These are phyloP conservation scores for Arthromyces matolae DNA, from an alignment of 768 basidiomycete genomes.

Conservation along the genomic window DNA sequence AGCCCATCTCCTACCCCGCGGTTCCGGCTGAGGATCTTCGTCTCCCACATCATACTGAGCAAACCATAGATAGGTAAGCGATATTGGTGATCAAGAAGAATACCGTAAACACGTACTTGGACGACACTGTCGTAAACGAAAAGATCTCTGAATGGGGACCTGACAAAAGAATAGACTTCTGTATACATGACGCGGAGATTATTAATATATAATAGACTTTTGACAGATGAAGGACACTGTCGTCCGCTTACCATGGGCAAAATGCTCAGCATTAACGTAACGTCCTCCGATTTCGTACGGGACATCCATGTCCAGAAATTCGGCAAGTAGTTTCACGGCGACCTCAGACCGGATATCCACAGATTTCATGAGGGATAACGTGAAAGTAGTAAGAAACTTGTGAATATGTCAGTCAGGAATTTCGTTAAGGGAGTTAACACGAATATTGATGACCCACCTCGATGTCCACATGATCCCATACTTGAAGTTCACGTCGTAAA, in stretches of 20 bases:
- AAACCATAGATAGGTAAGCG: conserved; percentile 2
- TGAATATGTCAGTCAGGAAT: too few relatives aligned
- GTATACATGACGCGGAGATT: not conserved
- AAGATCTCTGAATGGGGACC: conserved; percentile 86
- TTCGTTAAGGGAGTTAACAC: too few relatives aligned
- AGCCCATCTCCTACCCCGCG: conserved; percentile 26
- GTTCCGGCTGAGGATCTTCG: conserved; percentile 34
- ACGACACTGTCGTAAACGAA: conserved; percentile 75
- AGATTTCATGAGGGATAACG: conserved; percentile 85
- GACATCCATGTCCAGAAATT: conserved; percentile 81
- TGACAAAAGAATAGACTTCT: conserved; percentile 88
- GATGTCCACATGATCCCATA: conserved; percentile 88
- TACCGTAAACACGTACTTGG: conserved; percentile 65
- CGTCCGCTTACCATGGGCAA: conserved; percentile 80
- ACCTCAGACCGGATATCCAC: conserved; percentile 90
- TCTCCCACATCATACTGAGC: conserved; percentile 57
- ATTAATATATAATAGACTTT: too few relatives aligned
- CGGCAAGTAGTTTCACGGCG: conserved; percentile 78
- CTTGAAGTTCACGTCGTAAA: conserved; percentile 77
- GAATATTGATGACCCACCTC: conserved; percentile 71
- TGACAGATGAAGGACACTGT: not conserved
- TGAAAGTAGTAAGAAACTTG: conserved; percentile 92
- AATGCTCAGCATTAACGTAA: conserved; percentile 81
- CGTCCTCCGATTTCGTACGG: conserved; percentile 54
- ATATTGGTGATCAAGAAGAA: too few relatives aligned